Conservation (phyloP, 441 rosid species). For the Lepidium campestre region DNA sequence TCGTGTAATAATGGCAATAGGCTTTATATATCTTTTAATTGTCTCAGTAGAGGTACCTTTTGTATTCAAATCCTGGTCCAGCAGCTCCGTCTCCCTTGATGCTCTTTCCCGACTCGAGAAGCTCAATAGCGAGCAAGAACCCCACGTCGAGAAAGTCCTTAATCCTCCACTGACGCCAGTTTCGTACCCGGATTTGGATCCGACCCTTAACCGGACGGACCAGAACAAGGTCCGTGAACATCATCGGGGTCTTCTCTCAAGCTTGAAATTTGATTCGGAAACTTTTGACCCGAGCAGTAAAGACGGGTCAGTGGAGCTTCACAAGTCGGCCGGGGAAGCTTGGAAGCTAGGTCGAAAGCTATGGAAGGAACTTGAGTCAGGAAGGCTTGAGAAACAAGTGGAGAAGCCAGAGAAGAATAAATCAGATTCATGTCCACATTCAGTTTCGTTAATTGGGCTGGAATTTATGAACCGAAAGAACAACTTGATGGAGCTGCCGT, state of each 20-base stretch:
- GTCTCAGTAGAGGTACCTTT: slow-evolving; percentile 31
- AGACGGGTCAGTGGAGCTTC: slow-evolving; percentile 74
- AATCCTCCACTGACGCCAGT: slow-evolving; percentile 43
- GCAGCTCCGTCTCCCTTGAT: slow-evolving; percentile 38
- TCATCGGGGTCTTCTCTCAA: slow-evolving; percentile 42
- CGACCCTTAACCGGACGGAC: slow-evolving; percentile 29
- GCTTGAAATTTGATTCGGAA: slow-evolving; percentile 43
- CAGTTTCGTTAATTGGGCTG: slow-evolving; percentile 26
- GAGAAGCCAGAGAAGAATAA: slow-evolving; percentile 28
- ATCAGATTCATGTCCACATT: slow-evolving; percentile 37
- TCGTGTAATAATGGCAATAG: slow-evolving; percentile 24
- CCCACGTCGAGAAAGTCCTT: slow-evolving; percentile 42
- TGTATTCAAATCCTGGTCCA: slow-evolving; percentile 30
- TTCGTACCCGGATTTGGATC: slow-evolving; percentile 34
- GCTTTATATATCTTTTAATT: slow-evolving; percentile 22
- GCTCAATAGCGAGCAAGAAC: slow-evolving; percentile 45
- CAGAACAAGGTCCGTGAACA: not conserved
- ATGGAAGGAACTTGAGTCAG: slow-evolving; percentile 55
- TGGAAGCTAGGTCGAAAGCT: slow-evolving; percentile 67
- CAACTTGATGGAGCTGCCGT: slow-evolving; percentile 24
- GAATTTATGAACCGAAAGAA: slow-evolving; percentile 26
- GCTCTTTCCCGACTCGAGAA: slow-evolving; percentile 32
- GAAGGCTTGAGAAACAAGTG: slow-evolving; percentile 28
- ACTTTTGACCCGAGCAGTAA: slow-evolving; percentile 49
- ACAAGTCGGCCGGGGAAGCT: slow-evolving; percentile 64